A percentile compares a stretch with the other conserved stretches of the same genome.
These are phyloP conservation scores for Mucor velutinosus DNA, from an alignment of 371 early-diverging fungal genomes.

Conservation along the genomic window DNA sequence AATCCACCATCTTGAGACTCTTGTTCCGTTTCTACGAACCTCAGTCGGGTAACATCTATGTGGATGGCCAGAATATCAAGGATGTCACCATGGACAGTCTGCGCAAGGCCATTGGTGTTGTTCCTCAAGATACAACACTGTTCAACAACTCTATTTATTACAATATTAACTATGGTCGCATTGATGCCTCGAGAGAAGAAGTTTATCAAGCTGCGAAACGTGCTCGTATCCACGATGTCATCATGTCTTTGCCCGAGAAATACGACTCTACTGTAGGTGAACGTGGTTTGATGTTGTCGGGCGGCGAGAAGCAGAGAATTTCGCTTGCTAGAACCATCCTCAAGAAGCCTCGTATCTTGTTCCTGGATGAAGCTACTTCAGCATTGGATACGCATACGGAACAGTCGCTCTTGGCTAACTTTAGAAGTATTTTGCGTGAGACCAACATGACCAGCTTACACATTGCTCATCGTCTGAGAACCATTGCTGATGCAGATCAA, in stretches of 20 bases:
- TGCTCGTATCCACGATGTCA: slow-evolving; percentile 79
- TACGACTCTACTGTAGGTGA: slow-evolving; percentile 96
- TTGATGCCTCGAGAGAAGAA: slow-evolving; percentile 64
- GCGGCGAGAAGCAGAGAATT: slow-evolving; percentile 96
- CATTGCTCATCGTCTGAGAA: slow-evolving; percentile 80
- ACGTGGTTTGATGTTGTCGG: slow-evolving; percentile 88
- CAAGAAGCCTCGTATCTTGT: slow-evolving; percentile 76
- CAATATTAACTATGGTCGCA: slow-evolving; percentile 80
- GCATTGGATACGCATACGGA: slow-evolving; percentile 93
- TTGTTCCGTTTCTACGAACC: slow-evolving; percentile 90
- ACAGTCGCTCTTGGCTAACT: slow-evolving; percentile 74
- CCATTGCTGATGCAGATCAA: slow-evolving; percentile 77
- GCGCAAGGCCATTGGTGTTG: slow-evolving; percentile 78
- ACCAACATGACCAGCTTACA: slow-evolving; percentile 72
- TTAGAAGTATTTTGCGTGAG: slow-evolving; percentile 69
- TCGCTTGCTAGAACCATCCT: slow-evolving; percentile 63
- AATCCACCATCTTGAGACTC: slow-evolving; percentile 81
- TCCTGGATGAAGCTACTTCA: slow-evolving; percentile 95
- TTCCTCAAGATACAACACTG: slow-evolving; percentile 88
- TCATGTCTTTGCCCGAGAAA: slow-evolving; percentile 68
- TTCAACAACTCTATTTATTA: slow-evolving; percentile 85
- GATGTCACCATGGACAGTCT: slow-evolving; percentile 72
- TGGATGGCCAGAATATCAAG: slow-evolving; percentile 80
- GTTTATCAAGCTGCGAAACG: slow-evolving; percentile 79
- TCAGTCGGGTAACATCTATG: slow-evolving; percentile 66